A percentile compares a stretch with the other conserved stretches of the same genome.
Conservation (phyloP, 148 eudicot genomes). For the Pouteria glomerata region DNA sequence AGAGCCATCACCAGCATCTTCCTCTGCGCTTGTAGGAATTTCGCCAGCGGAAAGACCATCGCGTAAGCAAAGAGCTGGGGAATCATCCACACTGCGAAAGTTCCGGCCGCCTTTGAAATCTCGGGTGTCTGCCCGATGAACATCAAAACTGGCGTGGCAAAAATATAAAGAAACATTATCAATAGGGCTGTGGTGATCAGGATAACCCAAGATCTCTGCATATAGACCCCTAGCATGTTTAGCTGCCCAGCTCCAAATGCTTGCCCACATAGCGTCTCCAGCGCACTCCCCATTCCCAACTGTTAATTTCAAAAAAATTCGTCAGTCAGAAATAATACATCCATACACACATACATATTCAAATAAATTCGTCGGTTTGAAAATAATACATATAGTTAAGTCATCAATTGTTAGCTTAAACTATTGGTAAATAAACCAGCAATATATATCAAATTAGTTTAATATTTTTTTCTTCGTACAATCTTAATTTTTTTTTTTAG, state of each 20-base stretch:
- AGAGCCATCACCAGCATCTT: slow-evolving; percentile 10
- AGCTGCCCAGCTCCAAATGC: slow-evolving; percentile 34
- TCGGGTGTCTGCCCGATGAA: slow-evolving; percentile 21
- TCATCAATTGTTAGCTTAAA: too few species aligned
- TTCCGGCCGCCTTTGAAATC: slow-evolving; percentile 26
- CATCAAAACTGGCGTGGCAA: slow-evolving; percentile 26
- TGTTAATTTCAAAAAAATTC: background rate
- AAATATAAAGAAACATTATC: slow-evolving; percentile 23
- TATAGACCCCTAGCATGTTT: slow-evolving; percentile 30
- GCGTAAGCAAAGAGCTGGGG: too few species aligned
- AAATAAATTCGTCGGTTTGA: too few species aligned
- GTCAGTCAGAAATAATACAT: background rate
- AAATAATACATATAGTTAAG: too few species aligned
- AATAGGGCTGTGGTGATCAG: slow-evolving; percentile 17
- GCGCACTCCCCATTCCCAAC: slow-evolving; percentile 38
- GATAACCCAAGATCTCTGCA: slow-evolving; percentile 41
- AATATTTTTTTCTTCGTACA: too few species aligned
- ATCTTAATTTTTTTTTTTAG: too few species aligned
- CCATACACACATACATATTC: too few species aligned
- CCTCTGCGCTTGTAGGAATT: slow-evolving; percentile 16
- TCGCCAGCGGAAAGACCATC: slow-evolving; percentile 20
- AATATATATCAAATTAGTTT: too few species aligned
- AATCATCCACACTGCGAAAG: slow-evolving; percentile 28
- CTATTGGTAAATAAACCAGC: too few species aligned
- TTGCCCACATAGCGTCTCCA: slow-evolving; percentile 40